Conservation (phyloP, 1,284 basidiomycete genomes). For the Papiliotrema nemorosa region DNA sequence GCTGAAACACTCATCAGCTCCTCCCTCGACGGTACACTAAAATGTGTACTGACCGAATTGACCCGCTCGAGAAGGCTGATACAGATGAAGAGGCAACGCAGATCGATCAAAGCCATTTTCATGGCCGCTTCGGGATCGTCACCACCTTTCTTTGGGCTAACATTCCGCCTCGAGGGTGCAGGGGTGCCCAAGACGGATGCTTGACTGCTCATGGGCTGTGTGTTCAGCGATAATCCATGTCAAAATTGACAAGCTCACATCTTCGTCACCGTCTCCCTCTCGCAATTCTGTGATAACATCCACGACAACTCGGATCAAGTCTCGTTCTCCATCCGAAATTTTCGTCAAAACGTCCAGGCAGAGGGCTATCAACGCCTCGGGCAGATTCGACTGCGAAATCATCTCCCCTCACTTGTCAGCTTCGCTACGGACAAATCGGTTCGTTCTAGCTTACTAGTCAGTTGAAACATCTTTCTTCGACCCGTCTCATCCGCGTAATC, state of each 20-base stretch:
- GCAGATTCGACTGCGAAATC: slow-evolving; percentile 76
- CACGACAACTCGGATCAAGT: slow-evolving; percentile 89
- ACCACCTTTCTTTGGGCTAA: slow-evolving; percentile 13
- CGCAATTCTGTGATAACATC: slow-evolving; percentile 87
- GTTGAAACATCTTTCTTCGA: slow-evolving; percentile 81
- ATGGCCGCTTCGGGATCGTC: slow-evolving; percentile 34
- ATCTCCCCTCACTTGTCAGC: slow-evolving; percentile 62
- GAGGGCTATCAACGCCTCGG: slow-evolving; percentile 69
- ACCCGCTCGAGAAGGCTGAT: slow-evolving; percentile 89
- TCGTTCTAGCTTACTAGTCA: slow-evolving; percentile 62
- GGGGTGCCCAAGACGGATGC: slow-evolving; percentile 18
- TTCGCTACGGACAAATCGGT: slow-evolving; percentile 1
- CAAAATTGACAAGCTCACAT: slow-evolving; percentile 4
- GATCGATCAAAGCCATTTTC: slow-evolving; percentile 65
- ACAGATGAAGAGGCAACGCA: slow-evolving; percentile 81
- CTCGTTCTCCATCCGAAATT: slow-evolving; percentile 78
- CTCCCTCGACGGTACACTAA: neutral
- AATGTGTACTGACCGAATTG: slow-evolving; percentile 62
- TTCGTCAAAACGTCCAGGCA: slow-evolving; percentile 84
- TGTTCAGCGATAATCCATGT: neutral
- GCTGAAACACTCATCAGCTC: slow-evolving; percentile 54
- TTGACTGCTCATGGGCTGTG: slow-evolving; percentile 15
- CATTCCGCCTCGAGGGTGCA: slow-evolving; percentile 12
- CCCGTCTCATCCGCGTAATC: slow-evolving; percentile 97
- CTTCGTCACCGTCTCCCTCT: slow-evolving; percentile 52